Evolutionary conservation across 768 basidiomycete genomes (phyloP).

Genomic region (Boletus vermiculosoides): DNA sequence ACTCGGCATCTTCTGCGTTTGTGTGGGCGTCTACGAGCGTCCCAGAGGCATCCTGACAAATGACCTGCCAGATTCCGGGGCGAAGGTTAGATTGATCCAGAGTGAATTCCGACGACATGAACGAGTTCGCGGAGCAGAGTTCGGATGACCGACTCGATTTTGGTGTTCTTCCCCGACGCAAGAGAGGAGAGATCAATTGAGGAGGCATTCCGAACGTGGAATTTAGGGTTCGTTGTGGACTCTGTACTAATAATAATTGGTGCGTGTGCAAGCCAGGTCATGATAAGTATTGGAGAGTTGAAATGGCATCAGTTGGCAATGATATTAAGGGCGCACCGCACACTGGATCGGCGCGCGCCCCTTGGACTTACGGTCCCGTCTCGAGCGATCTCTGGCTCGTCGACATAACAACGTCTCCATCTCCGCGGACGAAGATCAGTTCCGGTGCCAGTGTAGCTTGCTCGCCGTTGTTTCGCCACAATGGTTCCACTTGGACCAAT

Average conservation of each 20-base stretch:
- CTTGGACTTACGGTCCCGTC: not conserved
- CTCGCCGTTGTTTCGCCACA: not conserved
- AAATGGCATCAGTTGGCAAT: too few relatives aligned
- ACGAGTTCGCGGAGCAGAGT: not conserved
- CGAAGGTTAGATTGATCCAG: slow-evolving; percentile 17
- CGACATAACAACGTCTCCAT: too few relatives aligned
- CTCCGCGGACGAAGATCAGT: not conserved
- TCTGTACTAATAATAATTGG: not conserved
- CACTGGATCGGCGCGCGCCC: not conserved
- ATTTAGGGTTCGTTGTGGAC: not conserved
- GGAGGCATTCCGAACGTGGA: not conserved
- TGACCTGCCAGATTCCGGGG: slow-evolving; percentile 24
- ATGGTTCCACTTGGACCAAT: not conserved
- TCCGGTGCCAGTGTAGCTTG: not conserved
- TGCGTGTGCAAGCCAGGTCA: not conserved
- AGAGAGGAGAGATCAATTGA: not conserved
- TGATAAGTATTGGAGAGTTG: not conserved
- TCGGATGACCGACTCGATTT: not conserved
- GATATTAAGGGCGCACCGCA: not conserved
- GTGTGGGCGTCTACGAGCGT: not conserved
- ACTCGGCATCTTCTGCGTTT: slow-evolving; percentile 9
- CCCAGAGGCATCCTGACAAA: slow-evolving; percentile 17
- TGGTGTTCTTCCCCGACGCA: not conserved
- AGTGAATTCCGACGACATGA: not conserved
- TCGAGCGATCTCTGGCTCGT: too few relatives aligned